Percentiles rank a stretch among this genome's conserved stretches.
Conservation (phyloP, 345 rosid species). For the Gossypium australe region DNA sequence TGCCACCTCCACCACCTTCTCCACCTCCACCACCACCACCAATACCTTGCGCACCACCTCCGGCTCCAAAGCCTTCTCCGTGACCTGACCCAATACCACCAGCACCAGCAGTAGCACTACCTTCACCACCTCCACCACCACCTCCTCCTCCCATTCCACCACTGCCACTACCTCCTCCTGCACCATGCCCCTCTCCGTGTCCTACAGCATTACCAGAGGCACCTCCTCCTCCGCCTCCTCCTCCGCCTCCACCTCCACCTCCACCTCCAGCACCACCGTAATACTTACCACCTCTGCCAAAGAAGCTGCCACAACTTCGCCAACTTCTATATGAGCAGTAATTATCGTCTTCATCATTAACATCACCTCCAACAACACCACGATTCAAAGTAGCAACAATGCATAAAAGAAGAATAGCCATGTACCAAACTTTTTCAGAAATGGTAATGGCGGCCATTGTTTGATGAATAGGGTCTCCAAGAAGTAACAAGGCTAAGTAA, state of each 20-base stretch:
- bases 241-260: background rate
- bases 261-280: background rate
- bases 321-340: conserved; percentile 34
- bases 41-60: background rate
- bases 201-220: background rate
- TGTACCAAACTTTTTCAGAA: conserved; percentile 13
- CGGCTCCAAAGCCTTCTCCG: conserved; percentile 24
- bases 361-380: conserved; percentile 20
- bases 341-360: conserved; percentile 23
- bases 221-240: conserved; percentile 5
- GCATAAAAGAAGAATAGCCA: conserved; percentile 29
- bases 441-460: conserved; percentile 32
- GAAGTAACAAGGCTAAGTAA: background rate
- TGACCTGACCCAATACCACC: conserved; percentile 7
- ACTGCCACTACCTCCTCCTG: conserved; percentile 12
- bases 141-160: conserved; percentile 9
- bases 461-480: background rate
- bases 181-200: conserved; percentile 7
- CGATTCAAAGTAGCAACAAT: conserved; percentile 20
- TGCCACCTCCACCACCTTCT: conserved; percentile 26
- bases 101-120: background rate
- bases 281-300: conserved; percentile 12
- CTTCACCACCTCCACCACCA: conserved; percentile 7
- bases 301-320: conserved; percentile 52
- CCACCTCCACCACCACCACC: conserved; percentile 23